Evolutionary conservation across 2,329 filamentous ascomycete species (phyloP), one percentile per base, ranked within the genome.

Genomic region (Lachnellula occidentalis): DNA sequence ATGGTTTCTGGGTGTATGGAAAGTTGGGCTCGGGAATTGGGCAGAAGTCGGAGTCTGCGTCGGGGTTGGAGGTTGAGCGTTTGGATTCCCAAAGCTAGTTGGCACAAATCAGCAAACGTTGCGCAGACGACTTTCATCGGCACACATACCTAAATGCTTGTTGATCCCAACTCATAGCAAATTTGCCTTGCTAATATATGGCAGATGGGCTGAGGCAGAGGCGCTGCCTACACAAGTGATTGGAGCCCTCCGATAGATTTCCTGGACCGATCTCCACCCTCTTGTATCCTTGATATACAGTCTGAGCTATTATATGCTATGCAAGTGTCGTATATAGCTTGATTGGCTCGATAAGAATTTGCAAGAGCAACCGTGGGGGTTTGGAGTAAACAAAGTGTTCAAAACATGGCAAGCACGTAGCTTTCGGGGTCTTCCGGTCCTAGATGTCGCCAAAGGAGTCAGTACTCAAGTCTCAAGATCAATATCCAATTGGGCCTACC

Each of bases 141-240:
- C 14, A 41, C 37, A 58, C 71, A 71, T 76, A 74, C 81, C 80
- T 83, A 69, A 75, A 74, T 72, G 72, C 71, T 69, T 72, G 72
- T 73, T 77, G 76, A 72, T 83, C 78, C 73, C 77, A 78, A 77
- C 75, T 84, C 82, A 85, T 85, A 83, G 78, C 81, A 82, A 72
- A 62, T 50, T 61, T 48, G 48, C 58, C 46, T 45, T 46, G 50
- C 61, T 58, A 61, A 55, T 37, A 46, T 57, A 37, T 42, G 51
- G 50, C 41, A 54, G 42, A 57, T 45, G 48, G 54, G 52, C 58
- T 45, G 15, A 59, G 57, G 58, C 59, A 62, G 59, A 53, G 57
- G 36, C 62, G 56, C 57, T 61, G 51, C 54, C 59, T 58, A 49
- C 55, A 56, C 48, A 56, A 46, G 39, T 37, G 49, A 49, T 22